These are phyloP conservation scores for Paraphaeosphaeria sporulosa DNA, from an alignment of 2,329 filamentous ascomycete genomes.

Conservation along the genomic window DNA sequence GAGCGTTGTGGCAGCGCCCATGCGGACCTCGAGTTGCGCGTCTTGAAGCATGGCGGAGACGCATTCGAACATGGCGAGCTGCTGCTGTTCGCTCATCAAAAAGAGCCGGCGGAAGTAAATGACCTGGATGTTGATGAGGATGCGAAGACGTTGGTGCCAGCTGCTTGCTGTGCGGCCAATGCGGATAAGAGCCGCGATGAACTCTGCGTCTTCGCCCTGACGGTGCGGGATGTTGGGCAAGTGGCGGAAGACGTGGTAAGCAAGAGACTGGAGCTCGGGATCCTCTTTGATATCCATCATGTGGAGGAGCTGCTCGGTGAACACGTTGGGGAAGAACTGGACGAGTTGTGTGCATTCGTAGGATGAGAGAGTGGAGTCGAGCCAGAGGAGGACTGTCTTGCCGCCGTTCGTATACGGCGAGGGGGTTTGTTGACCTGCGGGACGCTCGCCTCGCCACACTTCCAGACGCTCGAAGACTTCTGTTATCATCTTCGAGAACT, in stretches of 20 bases:
- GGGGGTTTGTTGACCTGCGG: slow-evolving; percentile 88
- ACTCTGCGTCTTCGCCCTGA: slow-evolving; percentile 80
- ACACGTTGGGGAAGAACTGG: slow-evolving; percentile 86
- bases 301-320: slow-evolving; percentile 92
- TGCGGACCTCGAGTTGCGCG: slow-evolving; percentile 89
- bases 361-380: slow-evolving; percentile 88
- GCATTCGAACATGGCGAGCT: slow-evolving; percentile 83
- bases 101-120: slow-evolving; percentile 98
- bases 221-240: slow-evolving; percentile 94
- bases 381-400: slow-evolving; percentile 95
- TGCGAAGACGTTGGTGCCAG: slow-evolving; percentile 95
- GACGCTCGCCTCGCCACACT: slow-evolving; percentile 83
- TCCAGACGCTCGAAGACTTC: slow-evolving; percentile 82
- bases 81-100: slow-evolving; percentile 76
- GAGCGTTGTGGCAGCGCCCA: slow-evolving; percentile 89
- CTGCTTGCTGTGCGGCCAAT: slow-evolving; percentile 84
- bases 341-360: slow-evolving; percentile 92
- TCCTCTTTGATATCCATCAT: slow-evolving; percentile 99
- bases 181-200: slow-evolving; percentile 84
- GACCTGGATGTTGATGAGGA: slow-evolving; percentile 98
- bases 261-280: slow-evolving; percentile 89
- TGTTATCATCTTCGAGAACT: slow-evolving; percentile 75
- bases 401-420: slow-evolving; percentile 94
- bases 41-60: slow-evolving; percentile 97
- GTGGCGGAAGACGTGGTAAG: slow-evolving; percentile 96